Base-by-base conservation (phyloP, 169 alveolate genomes). In the Plasmodium vinckei region DNA sequence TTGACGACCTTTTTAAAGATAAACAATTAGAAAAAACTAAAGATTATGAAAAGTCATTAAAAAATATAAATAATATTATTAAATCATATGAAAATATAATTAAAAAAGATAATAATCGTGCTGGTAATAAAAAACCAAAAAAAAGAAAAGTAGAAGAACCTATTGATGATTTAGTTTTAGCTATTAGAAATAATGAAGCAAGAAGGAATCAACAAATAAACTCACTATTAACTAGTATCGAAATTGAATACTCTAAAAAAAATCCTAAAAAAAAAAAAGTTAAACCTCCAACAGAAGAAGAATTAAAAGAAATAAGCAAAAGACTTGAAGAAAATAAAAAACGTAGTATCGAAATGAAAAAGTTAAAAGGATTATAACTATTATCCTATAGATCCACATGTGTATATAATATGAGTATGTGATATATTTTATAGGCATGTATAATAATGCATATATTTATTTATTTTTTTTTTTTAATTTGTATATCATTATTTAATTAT, bases 151-250 rank as follows among this genome's bases (percentile, higher is more conserved):
- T 2, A 9, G 53, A 64, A 47, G 42, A 15, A 12, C 73, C 88
- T n/a, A 49, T 75, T 46, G 88, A 75, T 42, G 88, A 75, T 47
- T 47, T 75, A 42, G 73, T 75, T 63, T 5, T 75, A 19, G 88
- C 88, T 6, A 75, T 75, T 49, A 49, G 88, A 63, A 75, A 75
- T 75, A 75, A 75, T 64, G 88, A 75, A 75, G 88, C 73, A n/a
- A 60, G 33, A 15, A 75, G 88, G 70, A 63, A 44, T 33, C 27
- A 61, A 15, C 47, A 75, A 75, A 75, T 75, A 1, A 63, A 51
- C 9, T 47, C 60, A 10, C 72, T 75, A 5, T 54, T 75, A 49
- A 21, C 60, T 6, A 75, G 21, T 68, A 75, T 75, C 5, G 88
- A 75, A 49, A 75, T n/a, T 19, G 77, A 63, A 7, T 47, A 75